These are phyloP conservation scores for Melanomma pulvis-pyrius DNA, from an alignment of 495 filamentous ascomycete species.

Conservation along the genomic window DNA sequence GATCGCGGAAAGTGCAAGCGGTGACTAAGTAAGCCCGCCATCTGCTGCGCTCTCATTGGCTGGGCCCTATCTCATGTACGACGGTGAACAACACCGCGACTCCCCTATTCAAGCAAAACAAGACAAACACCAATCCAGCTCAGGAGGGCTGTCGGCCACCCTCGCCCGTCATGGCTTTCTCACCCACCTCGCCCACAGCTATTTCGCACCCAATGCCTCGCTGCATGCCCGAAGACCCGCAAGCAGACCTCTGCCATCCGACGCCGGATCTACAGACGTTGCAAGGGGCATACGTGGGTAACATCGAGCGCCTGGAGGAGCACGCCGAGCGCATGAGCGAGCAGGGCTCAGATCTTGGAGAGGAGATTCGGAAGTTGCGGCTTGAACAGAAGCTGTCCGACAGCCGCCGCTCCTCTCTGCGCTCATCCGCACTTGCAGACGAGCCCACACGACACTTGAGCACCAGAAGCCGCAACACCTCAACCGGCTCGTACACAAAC, in stretches of 20 bases:
- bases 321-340: constrained; percentile 80
- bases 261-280: constrained; percentile 74
- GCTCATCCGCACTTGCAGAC: constrained; percentile 10
- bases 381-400: constrained; percentile 71
- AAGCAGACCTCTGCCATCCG: constrained; percentile 68
- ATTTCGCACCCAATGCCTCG: constrained; percentile 30
- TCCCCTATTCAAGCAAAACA: background rate
- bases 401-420: constrained; percentile 37
- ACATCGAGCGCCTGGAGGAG: constrained; percentile 80
- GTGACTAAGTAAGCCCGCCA: background rate
- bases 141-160: background rate
- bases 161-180: constrained; percentile 18
- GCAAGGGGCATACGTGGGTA: constrained; percentile 72
- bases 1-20: background rate
- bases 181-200: constrained; percentile 22
- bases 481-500: constrained; percentile 57
- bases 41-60: constrained; percentile 4
- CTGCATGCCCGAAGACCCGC: constrained; percentile 56
- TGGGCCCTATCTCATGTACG: background rate
- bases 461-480: constrained; percentile 50
- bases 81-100: background rate
- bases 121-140: background rate
- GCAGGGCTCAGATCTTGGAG: constrained; percentile 75
- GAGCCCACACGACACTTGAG: constrained; percentile 5
- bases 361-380: constrained; percentile 79